Conservation (phyloP, 306 rosid species). For the Astragalus glycyphyllos region DNA sequence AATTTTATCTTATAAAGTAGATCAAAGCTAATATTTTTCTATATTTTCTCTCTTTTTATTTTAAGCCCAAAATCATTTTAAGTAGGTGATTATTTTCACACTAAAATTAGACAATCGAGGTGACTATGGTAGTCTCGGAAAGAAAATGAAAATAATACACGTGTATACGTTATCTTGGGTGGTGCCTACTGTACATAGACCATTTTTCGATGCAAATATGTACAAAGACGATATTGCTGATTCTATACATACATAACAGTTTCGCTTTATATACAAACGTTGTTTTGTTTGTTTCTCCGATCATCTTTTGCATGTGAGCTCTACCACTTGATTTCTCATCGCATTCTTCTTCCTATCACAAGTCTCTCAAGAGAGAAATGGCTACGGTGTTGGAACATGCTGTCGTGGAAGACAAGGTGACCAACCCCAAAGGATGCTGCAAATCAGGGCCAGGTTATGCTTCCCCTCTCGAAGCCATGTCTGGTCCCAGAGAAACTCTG, state of each 20-base stretch:
- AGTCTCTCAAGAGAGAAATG: slow-evolving; percentile 17
- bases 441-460: slow-evolving; percentile 84
- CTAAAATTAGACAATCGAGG: too few species aligned
- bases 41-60: too few species aligned
- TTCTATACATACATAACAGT: neutral
- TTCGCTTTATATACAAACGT: neutral
- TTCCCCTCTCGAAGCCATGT: slow-evolving; percentile 77
- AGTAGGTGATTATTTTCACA: too few species aligned
- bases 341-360: neutral
- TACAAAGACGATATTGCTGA: neutral
- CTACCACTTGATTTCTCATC: neutral
- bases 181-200: neutral
- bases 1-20: too few species aligned
- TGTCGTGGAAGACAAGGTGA: neutral
- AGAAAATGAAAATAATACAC: too few species aligned
- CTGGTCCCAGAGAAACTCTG: slow-evolving; percentile 82
- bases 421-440: slow-evolving; percentile 53
- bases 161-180: too few species aligned
- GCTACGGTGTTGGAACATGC: neutral
- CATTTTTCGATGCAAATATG: neutral
- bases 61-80: too few species aligned
- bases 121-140: too few species aligned
- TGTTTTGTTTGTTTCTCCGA: neutral
- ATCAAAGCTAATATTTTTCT: too few species aligned
- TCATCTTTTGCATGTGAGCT: slow-evolving; percentile 19